These are phyloP conservation scores for Erodium maritimum DNA, from an alignment of 345 rosid species.

Conservation along the genomic window DNA sequence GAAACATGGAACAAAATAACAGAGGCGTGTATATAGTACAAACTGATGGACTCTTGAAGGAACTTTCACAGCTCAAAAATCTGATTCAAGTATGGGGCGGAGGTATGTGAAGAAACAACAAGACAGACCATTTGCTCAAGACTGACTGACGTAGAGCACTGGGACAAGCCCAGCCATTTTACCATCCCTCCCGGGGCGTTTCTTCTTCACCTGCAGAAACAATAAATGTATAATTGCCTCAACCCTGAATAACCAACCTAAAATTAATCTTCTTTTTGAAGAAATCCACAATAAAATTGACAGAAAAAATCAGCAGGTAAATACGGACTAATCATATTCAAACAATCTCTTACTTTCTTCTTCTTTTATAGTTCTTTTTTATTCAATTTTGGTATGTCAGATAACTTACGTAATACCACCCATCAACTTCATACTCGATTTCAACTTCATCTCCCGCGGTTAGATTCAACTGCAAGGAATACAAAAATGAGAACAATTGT, in stretches of 20 bases:
- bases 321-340: background rate
- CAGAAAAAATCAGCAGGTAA: background rate
- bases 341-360: background rate
- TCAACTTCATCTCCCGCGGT: constrained; percentile 88
- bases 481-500: background rate
- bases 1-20: no score
- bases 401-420: constrained; percentile 92
- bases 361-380: no score
- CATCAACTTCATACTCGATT: constrained; percentile 95
- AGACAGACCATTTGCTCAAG: constrained; percentile 16
- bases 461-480: constrained; percentile 70
- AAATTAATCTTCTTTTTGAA: no score
- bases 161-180: constrained; percentile 98
- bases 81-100: background rate
- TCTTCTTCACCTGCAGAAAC: constrained; percentile 77
- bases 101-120: background rate
- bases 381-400: no score
- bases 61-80: no score
- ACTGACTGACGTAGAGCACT: constrained; percentile 77
- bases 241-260: background rate
- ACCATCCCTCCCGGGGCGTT: constrained; percentile 94
- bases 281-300: no score
- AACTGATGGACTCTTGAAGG: no score
- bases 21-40: no score
- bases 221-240: background rate